phyloP scores from a whole-genome alignment of 1,284 basidiomycete species.

The Ustilago cynodontis region DNA sequence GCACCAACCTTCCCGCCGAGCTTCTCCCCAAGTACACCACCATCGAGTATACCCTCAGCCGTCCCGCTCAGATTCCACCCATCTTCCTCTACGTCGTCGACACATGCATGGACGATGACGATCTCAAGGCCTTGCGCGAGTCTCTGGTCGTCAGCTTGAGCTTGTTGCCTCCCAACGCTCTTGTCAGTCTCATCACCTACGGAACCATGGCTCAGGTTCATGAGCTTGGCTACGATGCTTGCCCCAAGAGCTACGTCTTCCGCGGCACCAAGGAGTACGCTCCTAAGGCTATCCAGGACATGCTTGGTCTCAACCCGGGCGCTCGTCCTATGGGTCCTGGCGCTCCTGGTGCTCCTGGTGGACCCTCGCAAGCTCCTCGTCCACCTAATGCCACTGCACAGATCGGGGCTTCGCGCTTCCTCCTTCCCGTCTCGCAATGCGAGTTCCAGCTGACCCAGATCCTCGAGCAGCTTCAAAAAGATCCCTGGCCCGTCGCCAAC shows the following conservation, averaged over 20 bases:
- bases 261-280: slow-evolving; percentile 98
- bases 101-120: slow-evolving; percentile 95
- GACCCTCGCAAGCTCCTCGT: slow-evolving; percentile 74
- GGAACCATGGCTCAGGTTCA: slow-evolving; percentile 99
- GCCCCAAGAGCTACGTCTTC: slow-evolving; percentile 98
- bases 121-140: slow-evolving; percentile 93
- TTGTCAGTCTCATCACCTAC: slow-evolving; percentile 94
- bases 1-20: slow-evolving; percentile 95
- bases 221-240: slow-evolving; percentile 95
- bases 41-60: slow-evolving; percentile 95
- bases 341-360: slow-evolving; percentile 69
- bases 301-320: slow-evolving; percentile 85
- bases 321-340: slow-evolving; percentile 72
- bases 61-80: slow-evolving; percentile 91
- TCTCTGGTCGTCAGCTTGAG: slow-evolving; percentile 92
- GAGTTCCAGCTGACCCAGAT: slow-evolving; percentile 97
- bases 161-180: slow-evolving; percentile 89
- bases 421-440: slow-evolving; percentile 91
- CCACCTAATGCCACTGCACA: slow-evolving; percentile 76
- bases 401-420: slow-evolving; percentile 90
- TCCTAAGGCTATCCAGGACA: slow-evolving; percentile 97
- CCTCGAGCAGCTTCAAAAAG: slow-evolving; percentile 86
- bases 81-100: slow-evolving; percentile 98
- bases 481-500: slow-evolving; percentile 97
- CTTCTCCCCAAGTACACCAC: slow-evolving; percentile 98